A percentile compares a stretch with the other conserved stretches of the same genome.
These are phyloP conservation scores for Pseudozyma sp. DNA, from an alignment of 1,284 basidiomycete species.

Conservation along the genomic window DNA sequence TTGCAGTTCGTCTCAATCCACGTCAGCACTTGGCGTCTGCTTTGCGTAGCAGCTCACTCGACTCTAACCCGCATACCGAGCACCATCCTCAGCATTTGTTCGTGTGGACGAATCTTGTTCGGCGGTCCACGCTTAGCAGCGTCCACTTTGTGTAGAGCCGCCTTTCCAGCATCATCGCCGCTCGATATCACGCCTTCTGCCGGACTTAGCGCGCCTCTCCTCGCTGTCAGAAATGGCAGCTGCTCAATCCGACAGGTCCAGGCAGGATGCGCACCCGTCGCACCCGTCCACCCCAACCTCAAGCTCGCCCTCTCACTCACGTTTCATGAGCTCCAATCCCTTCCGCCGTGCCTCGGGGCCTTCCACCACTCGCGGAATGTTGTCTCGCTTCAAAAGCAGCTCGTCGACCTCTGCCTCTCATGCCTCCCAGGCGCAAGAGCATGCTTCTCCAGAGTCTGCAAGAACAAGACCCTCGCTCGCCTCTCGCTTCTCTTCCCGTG, in stretches of 20 bases:
- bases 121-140: too few species aligned
- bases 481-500: conserved; percentile 27
- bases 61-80: too few species aligned
- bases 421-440: not conserved
- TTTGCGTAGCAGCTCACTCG: too few species aligned
- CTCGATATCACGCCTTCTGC: too few species aligned
- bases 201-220: not conserved
- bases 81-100: too few species aligned
- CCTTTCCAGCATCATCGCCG: too few species aligned
- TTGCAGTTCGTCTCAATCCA: too few species aligned
- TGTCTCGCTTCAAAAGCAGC: conserved; percentile 25
- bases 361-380: conserved; percentile 14
- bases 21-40: too few species aligned
- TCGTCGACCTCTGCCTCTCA: conserved; percentile 13
- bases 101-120: too few species aligned
- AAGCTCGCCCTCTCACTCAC: conserved; percentile 15
- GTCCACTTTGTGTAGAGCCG: too few species aligned
- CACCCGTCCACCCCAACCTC: conserved; percentile 20
- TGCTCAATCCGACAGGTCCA: conserved; percentile 1
- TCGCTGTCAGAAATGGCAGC: conserved; percentile 11
- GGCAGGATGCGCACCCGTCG: conserved; percentile 30
- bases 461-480: conserved; percentile 29
- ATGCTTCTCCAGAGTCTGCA: conserved; percentile 7
- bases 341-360: conserved; percentile 32
- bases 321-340: conserved; percentile 19